Conservation (phyloP, 2,329 filamentous ascomycete genomes). For the Metarhizium brunneum region DNA sequence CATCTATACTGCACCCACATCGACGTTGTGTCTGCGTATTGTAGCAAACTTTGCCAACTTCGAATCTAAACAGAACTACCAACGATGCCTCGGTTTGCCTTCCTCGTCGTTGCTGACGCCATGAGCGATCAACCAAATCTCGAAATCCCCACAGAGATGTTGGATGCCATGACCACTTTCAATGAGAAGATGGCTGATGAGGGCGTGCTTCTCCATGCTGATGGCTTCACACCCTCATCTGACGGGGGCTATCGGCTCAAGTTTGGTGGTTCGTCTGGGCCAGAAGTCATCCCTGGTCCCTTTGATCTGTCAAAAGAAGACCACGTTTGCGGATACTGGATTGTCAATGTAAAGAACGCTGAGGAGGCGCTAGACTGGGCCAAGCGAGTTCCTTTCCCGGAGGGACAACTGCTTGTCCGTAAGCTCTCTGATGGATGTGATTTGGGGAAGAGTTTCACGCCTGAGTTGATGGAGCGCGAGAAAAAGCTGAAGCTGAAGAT, state of each 20-base stretch:
- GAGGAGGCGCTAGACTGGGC: slow-evolving; percentile 23
- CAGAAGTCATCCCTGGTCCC: slow-evolving; percentile 16
- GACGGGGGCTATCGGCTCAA: slow-evolving; percentile 17
- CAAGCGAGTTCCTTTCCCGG: slow-evolving; percentile 18
- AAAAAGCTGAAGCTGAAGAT: slow-evolving; percentile 7
- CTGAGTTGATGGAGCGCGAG: slow-evolving; percentile 8
- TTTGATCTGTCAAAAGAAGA: slow-evolving; percentile 17
- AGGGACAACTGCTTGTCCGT: slow-evolving; percentile 16
- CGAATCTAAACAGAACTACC: not conserved
- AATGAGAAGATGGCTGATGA: slow-evolving; percentile 18
- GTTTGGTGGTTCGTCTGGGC: slow-evolving; percentile 11
- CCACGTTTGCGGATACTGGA: slow-evolving; percentile 22
- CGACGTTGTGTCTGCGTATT: not conserved
- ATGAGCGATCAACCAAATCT: slow-evolving; percentile 12
- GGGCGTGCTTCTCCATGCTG: slow-evolving; percentile 17
- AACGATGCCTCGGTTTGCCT: slow-evolving; percentile 19
- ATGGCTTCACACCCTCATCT: slow-evolving; percentile 17
- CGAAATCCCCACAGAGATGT: slow-evolving; percentile 10
- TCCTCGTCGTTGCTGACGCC: slow-evolving; percentile 19
- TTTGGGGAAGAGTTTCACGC: slow-evolving; percentile 9
- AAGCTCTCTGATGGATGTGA: slow-evolving; percentile 15
- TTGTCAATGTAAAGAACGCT: slow-evolving; percentile 17
- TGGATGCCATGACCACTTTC: slow-evolving; percentile 17
- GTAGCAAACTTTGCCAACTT: not conserved
- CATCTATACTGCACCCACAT: not conserved